phyloP scores from a whole-genome alignment of 106 monocot species.

The Platanthera zijinensis region DNA sequence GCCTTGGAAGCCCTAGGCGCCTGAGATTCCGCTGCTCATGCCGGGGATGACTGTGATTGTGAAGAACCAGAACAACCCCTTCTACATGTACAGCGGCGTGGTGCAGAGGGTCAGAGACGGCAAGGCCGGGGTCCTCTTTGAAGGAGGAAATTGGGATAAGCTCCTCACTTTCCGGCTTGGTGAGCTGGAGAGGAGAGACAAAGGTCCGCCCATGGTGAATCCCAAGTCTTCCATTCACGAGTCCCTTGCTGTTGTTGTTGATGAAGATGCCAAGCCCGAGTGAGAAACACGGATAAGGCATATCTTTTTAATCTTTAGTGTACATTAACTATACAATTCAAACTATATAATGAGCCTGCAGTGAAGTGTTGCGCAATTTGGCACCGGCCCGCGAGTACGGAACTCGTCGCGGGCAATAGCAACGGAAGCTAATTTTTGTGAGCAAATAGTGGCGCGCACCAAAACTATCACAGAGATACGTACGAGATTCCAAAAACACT shows the following conservation, averaged over 20 bases:
- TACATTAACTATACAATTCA: too few relatives aligned
- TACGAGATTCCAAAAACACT: too few relatives aligned
- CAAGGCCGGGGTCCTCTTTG: slow-evolving; percentile 80
- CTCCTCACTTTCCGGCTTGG: slow-evolving; percentile 59
- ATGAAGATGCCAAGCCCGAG: background rate
- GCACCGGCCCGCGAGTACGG: too few relatives aligned
- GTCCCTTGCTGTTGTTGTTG: slow-evolving; percentile 14
- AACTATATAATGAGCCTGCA: too few relatives aligned
- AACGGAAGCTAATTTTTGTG: too few relatives aligned
- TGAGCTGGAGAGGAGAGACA: slow-evolving; percentile 88
- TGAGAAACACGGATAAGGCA: background rate
- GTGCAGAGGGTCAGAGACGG: slow-evolving; percentile 94
- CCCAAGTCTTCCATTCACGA: slow-evolving; percentile 79
- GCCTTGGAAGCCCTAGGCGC: slow-evolving; percentile 33
- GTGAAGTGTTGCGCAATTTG: too few relatives aligned
- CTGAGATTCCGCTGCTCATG: slow-evolving; percentile 77
- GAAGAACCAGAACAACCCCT: slow-evolving; percentile 68
- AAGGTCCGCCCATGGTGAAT: slow-evolving; percentile 87
- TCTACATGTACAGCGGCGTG: slow-evolving; percentile 72
- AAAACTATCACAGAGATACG: too few relatives aligned
- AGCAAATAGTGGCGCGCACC: too few relatives aligned
- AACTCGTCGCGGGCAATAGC: too few relatives aligned
- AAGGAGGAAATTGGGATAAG: slow-evolving; percentile 90
- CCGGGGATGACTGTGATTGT: slow-evolving; percentile 95
- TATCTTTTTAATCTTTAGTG: background rate